These are phyloP conservation scores for Sarcocystis neurona DNA, from an alignment of 169 alveolate genomes.

Conservation along the genomic window DNA sequence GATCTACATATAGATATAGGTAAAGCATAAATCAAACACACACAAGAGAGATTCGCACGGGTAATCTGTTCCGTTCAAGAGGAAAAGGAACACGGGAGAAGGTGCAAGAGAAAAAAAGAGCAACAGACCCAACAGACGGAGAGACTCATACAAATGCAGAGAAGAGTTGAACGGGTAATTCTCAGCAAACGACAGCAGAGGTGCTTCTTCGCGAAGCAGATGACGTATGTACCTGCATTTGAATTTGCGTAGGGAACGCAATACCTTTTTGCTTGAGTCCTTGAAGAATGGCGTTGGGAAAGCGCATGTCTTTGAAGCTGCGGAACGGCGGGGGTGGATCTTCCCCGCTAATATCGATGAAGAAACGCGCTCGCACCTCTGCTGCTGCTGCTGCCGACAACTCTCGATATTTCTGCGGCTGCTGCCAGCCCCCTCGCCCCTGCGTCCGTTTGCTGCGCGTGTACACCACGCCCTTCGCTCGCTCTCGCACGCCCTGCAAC, in stretches of 20 bases:
- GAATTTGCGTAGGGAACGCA: slow-evolving; percentile 90
- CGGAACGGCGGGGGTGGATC: slow-evolving; percentile 93
- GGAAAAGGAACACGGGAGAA: no score
- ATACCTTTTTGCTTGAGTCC: slow-evolving; percentile 85
- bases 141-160: no score
- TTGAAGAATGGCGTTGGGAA: slow-evolving; percentile 87
- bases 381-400: slow-evolving; percentile 68
- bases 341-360: slow-evolving; percentile 85
- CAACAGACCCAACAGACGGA: no score
- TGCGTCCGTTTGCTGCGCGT: slow-evolving; percentile 62
- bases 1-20: no score
- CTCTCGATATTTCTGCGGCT: slow-evolving; percentile 56
- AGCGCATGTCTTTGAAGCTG: slow-evolving; percentile 88
- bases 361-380: slow-evolving; percentile 71
- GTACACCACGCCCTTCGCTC: slow-evolving; percentile 74
- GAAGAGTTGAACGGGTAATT: no score
- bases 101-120: no score
- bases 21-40: no score
- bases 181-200: no score
- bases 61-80: no score
- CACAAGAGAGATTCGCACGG: no score
- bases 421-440: slow-evolving; percentile 43
- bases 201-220: background rate
- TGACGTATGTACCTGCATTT: slow-evolving; percentile 75
- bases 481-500: slow-evolving; percentile 71